Evolutionary conservation across 2,329 filamentous ascomycete genomes (phyloP), one percentile per base, ranked within the genome.

Genomic region (Monilinia laxa): DNA sequence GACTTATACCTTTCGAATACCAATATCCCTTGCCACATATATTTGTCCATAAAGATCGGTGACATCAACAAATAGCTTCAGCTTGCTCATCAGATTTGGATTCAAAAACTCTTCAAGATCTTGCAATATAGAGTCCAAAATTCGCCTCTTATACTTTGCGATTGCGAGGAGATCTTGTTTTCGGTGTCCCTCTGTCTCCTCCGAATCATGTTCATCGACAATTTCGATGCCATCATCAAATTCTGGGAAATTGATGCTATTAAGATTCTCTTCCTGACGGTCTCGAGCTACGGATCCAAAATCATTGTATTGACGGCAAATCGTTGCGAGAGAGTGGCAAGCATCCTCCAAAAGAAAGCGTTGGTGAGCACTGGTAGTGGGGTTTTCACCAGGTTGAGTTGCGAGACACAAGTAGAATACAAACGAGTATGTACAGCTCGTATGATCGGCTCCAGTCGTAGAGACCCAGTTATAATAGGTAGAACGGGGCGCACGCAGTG

Each of bases 261-360:
- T 78, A 16, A 79, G 57, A 23, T 76, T 77, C 0, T 66, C 49
- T 65, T 80, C 78, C 1, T 70, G 71, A 2, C 42, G 31, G 62
- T 78, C 76, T 1, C 76, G 72, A 3, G 55, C 54, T 4, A 74
- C 42, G 2, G 76, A 78, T 1, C 77, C 77, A 28, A 73, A 74
- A 68, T 79, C 78, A 47, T 79, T 78, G 67, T 79, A 78, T 67
- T 75, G 72, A 54, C 71, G 73, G 64, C 71, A 77, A 70, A 76
- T 69, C 38, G 70, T 73, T 14, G 75, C 70, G 12, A 75, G 72
- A 67, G 75, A 72, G 2, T 51, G 64, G 31, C 59, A 57, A 45
- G 71, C 52, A 20, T 55, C 68, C 20, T 62, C 45, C 3, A 57
- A 65, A n/a, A 70, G 25, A 53, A 67, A 69, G 23, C 38, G 35